A percentile compares a stretch with the other conserved stretches of the same genome.
These are phyloP conservation scores for Hypoxylon sp. DNA, from an alignment of 2,329 filamentous ascomycete genomes.

Conservation along the genomic window DNA sequence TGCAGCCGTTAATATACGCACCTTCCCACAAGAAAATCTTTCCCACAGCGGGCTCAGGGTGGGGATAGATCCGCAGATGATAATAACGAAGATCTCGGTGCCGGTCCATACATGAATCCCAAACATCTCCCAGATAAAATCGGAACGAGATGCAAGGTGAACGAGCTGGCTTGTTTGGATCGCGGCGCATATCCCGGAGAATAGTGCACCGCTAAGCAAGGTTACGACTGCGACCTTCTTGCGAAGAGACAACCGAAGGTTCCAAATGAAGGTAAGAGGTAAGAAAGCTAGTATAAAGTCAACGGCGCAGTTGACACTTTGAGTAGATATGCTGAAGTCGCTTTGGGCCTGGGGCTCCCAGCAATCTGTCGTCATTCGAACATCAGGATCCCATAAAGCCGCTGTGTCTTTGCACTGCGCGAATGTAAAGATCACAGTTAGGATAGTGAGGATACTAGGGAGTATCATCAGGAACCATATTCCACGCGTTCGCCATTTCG, in stretches of 20 bases:
- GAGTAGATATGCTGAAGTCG: neutral
- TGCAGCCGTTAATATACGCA: neutral
- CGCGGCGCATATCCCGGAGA: neutral
- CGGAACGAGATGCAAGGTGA: neutral
- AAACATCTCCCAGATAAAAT: constrained; percentile 13
- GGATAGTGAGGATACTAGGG: neutral
- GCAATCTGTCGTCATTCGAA: neutral
- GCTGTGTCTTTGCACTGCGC: constrained; percentile 9
- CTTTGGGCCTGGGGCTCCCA: neutral
- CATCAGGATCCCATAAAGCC: neutral
- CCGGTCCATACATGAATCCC: constrained; percentile 8
- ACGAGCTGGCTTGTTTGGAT: neutral
- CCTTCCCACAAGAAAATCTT: neutral
- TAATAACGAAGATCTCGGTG: constrained; percentile 19
- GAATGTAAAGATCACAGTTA: constrained; percentile 21
- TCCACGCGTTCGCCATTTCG: neutral
- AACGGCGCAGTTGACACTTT: neutral
- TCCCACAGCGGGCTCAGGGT: constrained; percentile 13
- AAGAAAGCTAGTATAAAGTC: neutral
- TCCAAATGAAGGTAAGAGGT: neutral
- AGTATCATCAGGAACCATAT: constrained; percentile 9
- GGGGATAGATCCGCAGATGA: constrained; percentile 19
- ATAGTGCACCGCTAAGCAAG: neutral
- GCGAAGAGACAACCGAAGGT: neutral
- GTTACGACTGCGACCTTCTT: neutral